phyloP scores from a whole-genome alignment of 169 alveolate species.

The Plasmodium cynomolgi region DNA sequence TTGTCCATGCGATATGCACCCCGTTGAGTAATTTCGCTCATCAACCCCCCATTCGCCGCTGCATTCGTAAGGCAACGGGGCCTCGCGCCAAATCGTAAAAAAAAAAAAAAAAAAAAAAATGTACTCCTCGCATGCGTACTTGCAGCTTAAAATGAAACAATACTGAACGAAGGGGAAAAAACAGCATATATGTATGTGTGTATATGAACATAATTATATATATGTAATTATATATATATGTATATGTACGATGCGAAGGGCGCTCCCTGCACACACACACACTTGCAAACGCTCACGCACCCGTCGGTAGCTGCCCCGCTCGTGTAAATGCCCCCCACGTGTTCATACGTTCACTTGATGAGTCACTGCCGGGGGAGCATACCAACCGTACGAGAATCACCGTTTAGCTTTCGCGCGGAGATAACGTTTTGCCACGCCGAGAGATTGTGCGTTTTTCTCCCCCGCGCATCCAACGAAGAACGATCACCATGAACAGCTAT shows the following conservation, averaged over 20 bases:
- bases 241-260: neutral
- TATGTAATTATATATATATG: conserved; percentile 1
- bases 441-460: neutral
- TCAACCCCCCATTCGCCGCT: neutral
- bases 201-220: neutral
- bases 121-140: neutral
- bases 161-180: neutral
- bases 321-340: neutral
- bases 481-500: conserved; percentile 10
- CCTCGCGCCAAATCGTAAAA: neutral
- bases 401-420: neutral
- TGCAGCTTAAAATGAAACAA: neutral
- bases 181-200: neutral
- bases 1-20: neutral
- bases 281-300: neutral
- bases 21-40: neutral
- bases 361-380: neutral
- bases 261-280: neutral
- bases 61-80: neutral
- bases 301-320: neutral
- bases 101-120: neutral
- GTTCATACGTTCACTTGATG: neutral
- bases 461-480: neutral
- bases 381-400: neutral
- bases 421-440: neutral